Evolutionary conservation across 352 stramenopile species (phyloP).

Genomic region (Phytophthora gonapodyides): DNA sequence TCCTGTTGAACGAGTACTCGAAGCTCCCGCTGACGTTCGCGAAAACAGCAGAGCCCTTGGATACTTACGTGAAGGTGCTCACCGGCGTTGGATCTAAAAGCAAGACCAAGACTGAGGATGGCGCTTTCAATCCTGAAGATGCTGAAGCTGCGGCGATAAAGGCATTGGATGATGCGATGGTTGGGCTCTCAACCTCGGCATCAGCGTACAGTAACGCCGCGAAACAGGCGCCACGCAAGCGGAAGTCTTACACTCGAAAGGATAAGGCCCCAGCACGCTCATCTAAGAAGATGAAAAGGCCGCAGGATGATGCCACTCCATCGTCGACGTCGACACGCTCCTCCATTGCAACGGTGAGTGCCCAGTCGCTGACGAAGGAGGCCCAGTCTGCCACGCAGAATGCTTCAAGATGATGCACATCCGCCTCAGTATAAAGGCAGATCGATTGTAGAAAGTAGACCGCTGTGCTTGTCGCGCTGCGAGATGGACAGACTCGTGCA

Average conservation of each 20-base stretch:
- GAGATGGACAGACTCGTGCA: conserved; percentile 11
- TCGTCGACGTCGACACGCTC: conserved; percentile 11
- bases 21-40: conserved; percentile 82
- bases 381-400: conserved; percentile 4
- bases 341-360: conserved; percentile 3
- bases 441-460: conserved; percentile 36
- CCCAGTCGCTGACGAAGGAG: conserved; percentile 4
- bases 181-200: conserved; percentile 34
- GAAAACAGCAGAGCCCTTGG: conserved; percentile 39
- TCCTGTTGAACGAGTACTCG: conserved; percentile 87
- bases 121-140: conserved; percentile 30
- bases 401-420: conserved; percentile 24
- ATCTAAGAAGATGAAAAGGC: conserved; percentile 59
- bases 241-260: conserved; percentile 68
- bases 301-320: conserved; percentile 7
- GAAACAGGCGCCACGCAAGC: conserved; percentile 63
- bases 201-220: conserved; percentile 7
- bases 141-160: conserved; percentile 39
- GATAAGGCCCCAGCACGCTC: conserved; percentile 46
- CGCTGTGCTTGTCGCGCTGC: conserved; percentile 7
- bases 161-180: conserved; percentile 47
- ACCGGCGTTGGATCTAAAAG: conserved; percentile 17
- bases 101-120: conserved; percentile 22
- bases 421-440: conserved; percentile 16
- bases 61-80: conserved; percentile 44